These are phyloP conservation scores for Phytopythium chamaehyphon DNA, from an alignment of 352 stramenopile species.

Conservation along the genomic window DNA sequence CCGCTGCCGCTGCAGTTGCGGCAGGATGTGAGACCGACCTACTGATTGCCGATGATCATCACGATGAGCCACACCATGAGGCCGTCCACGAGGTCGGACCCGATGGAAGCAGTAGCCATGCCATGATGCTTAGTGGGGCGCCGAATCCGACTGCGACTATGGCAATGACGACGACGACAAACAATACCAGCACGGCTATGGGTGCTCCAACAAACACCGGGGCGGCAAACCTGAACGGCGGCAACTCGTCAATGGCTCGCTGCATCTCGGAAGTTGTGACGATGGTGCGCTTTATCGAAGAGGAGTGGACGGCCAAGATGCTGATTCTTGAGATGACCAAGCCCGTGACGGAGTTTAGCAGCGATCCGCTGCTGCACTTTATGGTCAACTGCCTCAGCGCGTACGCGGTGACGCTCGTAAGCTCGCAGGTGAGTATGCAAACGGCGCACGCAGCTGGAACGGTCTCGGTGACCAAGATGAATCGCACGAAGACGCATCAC, in stretches of 20 bases:
- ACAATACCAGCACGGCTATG: not conserved
- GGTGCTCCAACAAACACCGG: not conserved
- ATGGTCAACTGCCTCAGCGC: conserved; percentile 69
- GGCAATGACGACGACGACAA: conserved; percentile 1
- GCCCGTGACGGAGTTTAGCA: conserved; percentile 52
- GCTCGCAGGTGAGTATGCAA: conserved; percentile 50
- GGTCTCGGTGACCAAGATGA: conserved; percentile 32
- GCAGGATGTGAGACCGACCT: conserved; percentile 3
- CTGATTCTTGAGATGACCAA: conserved; percentile 73
- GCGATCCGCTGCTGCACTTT: conserved; percentile 54
- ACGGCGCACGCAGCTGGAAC: conserved; percentile 21
- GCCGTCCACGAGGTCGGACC: not conserved
- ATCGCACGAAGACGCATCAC: conserved; percentile 6
- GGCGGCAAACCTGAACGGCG: conserved; percentile 2
- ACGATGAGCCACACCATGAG: not conserved
- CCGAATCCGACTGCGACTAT: not conserved
- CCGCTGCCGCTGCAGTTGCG: conserved; percentile 3
- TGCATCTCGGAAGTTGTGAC: conserved; percentile 59
- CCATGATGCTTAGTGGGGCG: not conserved
- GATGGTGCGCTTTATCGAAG: conserved; percentile 63
- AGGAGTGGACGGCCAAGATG: conserved; percentile 72
- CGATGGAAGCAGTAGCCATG: not conserved
- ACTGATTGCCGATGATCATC: conserved; percentile 2
- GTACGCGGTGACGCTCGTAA: conserved; percentile 56
- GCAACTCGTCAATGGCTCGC: conserved; percentile 32